phyloP scores from a whole-genome alignment of 2,329 filamentous ascomycete species.

The Knufia petricola region DNA sequence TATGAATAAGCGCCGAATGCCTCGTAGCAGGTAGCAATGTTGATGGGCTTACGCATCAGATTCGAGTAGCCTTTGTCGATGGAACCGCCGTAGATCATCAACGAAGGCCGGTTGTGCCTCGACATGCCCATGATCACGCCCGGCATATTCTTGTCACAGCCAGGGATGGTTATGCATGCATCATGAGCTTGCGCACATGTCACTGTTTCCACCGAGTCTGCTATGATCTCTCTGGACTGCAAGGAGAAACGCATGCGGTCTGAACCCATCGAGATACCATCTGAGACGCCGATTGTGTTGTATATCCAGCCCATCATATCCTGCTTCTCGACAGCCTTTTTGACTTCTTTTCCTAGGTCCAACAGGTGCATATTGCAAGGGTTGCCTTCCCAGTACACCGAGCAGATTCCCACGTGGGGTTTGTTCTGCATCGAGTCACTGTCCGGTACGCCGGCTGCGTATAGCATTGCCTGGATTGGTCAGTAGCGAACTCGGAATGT shows the following conservation, averaged over 20 bases:
- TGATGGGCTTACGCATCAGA: constrained; percentile 68
- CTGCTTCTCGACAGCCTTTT: constrained; percentile 67
- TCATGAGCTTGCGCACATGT: constrained; percentile 89
- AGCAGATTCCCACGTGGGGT: constrained; percentile 82
- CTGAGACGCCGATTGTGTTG: constrained; percentile 81
- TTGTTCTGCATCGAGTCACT: constrained; percentile 78
- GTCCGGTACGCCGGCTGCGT: constrained; percentile 79
- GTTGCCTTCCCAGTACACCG: constrained; percentile 96
- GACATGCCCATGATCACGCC: constrained; percentile 85
- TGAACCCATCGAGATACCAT: constrained; percentile 84
- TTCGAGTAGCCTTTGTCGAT: constrained; percentile 79
- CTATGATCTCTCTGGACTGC: constrained; percentile 83
- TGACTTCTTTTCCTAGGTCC: constrained; percentile 79
- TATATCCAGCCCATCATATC: constrained; percentile 93
- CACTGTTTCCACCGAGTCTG: constrained; percentile 86
- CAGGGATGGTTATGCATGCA: constrained; percentile 84
- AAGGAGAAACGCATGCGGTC: constrained; percentile 89
- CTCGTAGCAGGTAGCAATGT: constrained; percentile 83
- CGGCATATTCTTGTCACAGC: constrained; percentile 98
- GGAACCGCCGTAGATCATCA: constrained; percentile 93
- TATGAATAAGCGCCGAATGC: constrained; percentile 75
- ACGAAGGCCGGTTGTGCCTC: constrained; percentile 78
- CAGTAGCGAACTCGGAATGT: background rate
- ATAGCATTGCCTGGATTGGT: constrained; percentile 73
- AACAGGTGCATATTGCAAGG: constrained; percentile 77